These are phyloP conservation scores for Phascolomyces articulosus DNA, from an alignment of 371 early-diverging fungal species.

Conservation along the genomic window DNA sequence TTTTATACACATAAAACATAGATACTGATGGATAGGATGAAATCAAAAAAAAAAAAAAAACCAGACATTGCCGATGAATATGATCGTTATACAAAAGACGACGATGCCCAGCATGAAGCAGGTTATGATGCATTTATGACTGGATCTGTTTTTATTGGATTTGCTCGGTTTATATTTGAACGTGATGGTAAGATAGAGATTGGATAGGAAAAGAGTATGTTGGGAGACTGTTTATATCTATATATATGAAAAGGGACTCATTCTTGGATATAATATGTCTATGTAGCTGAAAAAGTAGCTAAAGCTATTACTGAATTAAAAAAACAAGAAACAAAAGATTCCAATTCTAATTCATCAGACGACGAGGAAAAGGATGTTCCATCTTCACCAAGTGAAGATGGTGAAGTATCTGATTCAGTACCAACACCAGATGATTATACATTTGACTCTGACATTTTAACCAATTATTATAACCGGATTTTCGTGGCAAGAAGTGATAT, in stretches of 20 bases:
- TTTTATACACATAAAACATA: too few species aligned
- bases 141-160: constrained; percentile 71
- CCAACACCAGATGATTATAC: not conserved
- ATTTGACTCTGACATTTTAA: constrained; percentile 20
- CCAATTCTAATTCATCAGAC: not conserved
- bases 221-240: too few species aligned
- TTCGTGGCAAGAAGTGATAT: constrained; percentile 53
- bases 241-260: not conserved
- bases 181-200: constrained; percentile 38
- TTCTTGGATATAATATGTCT: not conserved
- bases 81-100: constrained; percentile 32
- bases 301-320: not conserved
- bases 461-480: constrained; percentile 47
- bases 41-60: too few species aligned
- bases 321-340: not conserved
- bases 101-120: constrained; percentile 76
- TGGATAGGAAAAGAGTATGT: too few species aligned
- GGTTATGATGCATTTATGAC: constrained; percentile 92
- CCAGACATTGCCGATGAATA: constrained; percentile 38
- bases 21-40: too few species aligned
- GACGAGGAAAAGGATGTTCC: not conserved
- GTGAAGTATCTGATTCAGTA: constrained; percentile 30
- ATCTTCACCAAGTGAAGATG: constrained; percentile 10
- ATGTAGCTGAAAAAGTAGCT: not conserved
- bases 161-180: constrained; percentile 51